Evolutionary conservation across 176 grass and related monocot species (phyloP), one percentile per base, ranked within the genome.

Genomic region (Areca catechu): DNA sequence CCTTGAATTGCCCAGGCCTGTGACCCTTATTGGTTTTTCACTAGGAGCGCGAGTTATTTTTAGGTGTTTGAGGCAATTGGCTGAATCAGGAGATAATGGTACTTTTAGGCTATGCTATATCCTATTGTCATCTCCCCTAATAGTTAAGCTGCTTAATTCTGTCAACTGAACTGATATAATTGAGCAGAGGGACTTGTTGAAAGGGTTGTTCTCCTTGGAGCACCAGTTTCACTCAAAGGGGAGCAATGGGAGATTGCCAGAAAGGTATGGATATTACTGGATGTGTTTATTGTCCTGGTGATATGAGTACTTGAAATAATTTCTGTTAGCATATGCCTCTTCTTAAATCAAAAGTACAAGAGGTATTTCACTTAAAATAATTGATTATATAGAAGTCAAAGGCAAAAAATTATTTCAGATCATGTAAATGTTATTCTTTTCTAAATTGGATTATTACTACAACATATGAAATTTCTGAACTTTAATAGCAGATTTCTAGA

Each of bases 1-100:
- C 15, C 16, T 17, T 57, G 52, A 24, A 73, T 73, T 18, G 60
- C 76, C 22, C 76, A 98, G 93, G 78, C 84, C 87, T 53, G 83
- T 98, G 12, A 97, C 93, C 7, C 81, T 97, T 19, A 53, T 97
- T 34, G 93, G 93, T 9, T 97, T 90, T 78, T 97, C 93, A 2
- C 78, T 92, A 15, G 93, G 93, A 49, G 87, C 93, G 0, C 81
- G 93, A 56, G 87, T 91, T 50, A 74, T 97, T 51, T 88, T 88
- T 72, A 97, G 88, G 67, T 97, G 87, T 70, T 59, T 97, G 54
- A 72, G 85, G 66, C 73, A 90, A 62, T 66, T 97, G 62, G 93
- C 83, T 18, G 69, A 74, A 5, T 73, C 70, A 15, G 87, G 78
- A 65, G 72, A 83, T 82, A 88, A 92, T 27, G 87, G 93, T 92